Conservation (phyloP, 192 early-diverging fungal species). For the Gamsiella multidivaricata region DNA sequence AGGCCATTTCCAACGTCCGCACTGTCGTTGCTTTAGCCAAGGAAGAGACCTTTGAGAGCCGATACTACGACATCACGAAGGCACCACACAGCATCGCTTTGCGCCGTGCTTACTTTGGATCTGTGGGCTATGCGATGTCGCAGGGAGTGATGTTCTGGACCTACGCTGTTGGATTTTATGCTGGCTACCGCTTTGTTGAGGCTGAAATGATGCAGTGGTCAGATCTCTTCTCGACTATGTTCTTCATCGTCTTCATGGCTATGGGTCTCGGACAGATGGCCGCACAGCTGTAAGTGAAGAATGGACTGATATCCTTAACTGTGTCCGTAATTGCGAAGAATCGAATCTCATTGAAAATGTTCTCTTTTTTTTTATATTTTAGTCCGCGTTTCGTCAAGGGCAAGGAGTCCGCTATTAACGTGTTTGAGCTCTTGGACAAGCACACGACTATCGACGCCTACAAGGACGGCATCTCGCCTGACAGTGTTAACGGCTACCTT, state of each 20-base stretch:
- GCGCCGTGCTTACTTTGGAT: conserved; percentile 54
- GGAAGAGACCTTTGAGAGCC: conserved; percentile 48
- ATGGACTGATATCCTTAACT: conserved; percentile 28
- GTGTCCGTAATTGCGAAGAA: conserved; percentile 80
- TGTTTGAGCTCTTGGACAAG: conserved; percentile 80
- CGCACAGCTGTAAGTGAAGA: conserved; percentile 59
- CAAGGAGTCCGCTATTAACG: conserved; percentile 74
- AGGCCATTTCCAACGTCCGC: conserved; percentile 84
- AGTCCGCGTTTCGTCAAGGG: conserved; percentile 67
- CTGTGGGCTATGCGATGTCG: conserved; percentile 63
- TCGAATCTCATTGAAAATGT: conserved; percentile 73
- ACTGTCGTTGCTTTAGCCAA: conserved; percentile 85
- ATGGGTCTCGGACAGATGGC: conserved; percentile 71
- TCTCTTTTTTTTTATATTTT: conserved; percentile 65
- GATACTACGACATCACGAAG: conserved; percentile 56
- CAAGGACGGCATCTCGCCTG: conserved; percentile 60
- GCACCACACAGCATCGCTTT: conserved; percentile 57
- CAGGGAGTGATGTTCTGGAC: conserved; percentile 66
- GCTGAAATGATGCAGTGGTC: conserved; percentile 13
- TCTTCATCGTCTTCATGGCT: conserved; percentile 71
- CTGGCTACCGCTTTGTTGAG: conserved; percentile 61
- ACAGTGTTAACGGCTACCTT: conserved; percentile 58
- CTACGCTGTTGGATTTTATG: conserved; percentile 68
- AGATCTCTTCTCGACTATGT: conserved; percentile 56
- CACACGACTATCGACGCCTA: conserved; percentile 70